These are phyloP conservation scores for Lupinus albus DNA, from an alignment of 306 rosid genomes.

Conservation along the genomic window DNA sequence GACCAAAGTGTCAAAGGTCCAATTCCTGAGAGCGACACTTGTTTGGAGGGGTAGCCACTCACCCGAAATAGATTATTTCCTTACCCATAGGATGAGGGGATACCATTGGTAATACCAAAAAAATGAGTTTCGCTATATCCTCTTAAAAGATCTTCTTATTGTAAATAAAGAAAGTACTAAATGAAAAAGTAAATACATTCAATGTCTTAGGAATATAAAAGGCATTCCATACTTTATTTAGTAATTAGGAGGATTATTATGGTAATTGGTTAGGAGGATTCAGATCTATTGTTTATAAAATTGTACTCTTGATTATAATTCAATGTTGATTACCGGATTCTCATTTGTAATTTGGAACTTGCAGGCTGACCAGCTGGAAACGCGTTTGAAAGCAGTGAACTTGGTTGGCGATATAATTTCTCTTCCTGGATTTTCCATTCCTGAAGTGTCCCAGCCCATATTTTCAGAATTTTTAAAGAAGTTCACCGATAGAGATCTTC, in stretches of 20 bases:
- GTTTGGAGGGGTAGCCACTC: too few species aligned
- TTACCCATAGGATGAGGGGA: too few species aligned
- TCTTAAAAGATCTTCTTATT: background rate
- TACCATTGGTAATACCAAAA: too few species aligned
- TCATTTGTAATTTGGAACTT: slow-evolving; percentile 46
- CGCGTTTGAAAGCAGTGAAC: slow-evolving; percentile 85
- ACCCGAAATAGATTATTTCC: too few species aligned
- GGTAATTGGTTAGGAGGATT: background rate
- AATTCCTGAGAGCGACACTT: too few species aligned
- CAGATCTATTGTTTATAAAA: background rate
- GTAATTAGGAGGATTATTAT: background rate
- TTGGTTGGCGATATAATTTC: slow-evolving; percentile 85
- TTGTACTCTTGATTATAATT: slow-evolving; percentile 17
- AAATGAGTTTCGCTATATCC: background rate
- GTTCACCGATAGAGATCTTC: slow-evolving; percentile 75
- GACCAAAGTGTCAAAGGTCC: too few species aligned
- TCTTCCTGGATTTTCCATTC: slow-evolving; percentile 64
- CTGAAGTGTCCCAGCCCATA: slow-evolving; percentile 78
- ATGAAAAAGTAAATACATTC: background rate
- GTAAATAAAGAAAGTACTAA: too few species aligned
- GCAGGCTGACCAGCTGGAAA: slow-evolving; percentile 90
- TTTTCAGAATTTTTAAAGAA: slow-evolving; percentile 89
- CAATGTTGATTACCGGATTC: slow-evolving; percentile 35
- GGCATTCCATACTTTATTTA: background rate
- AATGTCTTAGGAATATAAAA: too few species aligned